phyloP scores from a whole-genome alignment of 2,329 filamentous ascomycete species.

The Helicocarpus griseus region DNA sequence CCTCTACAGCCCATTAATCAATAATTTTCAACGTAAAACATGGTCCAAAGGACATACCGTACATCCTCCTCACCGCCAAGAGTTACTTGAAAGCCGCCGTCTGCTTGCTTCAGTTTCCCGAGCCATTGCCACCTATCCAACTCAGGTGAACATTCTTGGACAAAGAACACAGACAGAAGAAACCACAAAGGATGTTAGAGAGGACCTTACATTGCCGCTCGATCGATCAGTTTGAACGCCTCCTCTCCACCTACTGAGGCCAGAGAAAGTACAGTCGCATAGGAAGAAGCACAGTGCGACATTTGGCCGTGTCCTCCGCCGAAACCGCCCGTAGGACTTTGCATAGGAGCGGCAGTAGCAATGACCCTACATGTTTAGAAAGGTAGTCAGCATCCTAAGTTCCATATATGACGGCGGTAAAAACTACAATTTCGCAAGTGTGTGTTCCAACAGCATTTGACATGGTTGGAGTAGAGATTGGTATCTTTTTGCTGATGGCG shows the following conservation, averaged over 20 bases:
- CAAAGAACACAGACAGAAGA: background rate
- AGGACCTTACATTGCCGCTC: slow-evolving; percentile 55
- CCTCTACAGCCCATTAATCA: slow-evolving; percentile 46
- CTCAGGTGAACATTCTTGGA: background rate
- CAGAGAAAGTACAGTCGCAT: slow-evolving; percentile 71
- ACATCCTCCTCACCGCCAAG: slow-evolving; percentile 87
- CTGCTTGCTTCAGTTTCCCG: slow-evolving; percentile 70
- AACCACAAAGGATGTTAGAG: background rate
- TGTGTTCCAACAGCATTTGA: no score
- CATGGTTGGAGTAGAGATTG: no score
- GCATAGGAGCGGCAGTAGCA: slow-evolving; percentile 67
- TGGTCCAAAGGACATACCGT: slow-evolving; percentile 45
- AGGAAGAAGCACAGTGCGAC: slow-evolving; percentile 81
- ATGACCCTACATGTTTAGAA: slow-evolving; percentile 42
- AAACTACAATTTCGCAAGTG: no score
- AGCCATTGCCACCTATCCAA: slow-evolving; percentile 67
- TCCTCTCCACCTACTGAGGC: slow-evolving; percentile 67
- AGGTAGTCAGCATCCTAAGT: no score
- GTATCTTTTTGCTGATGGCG: no score
- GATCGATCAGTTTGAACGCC: slow-evolving; percentile 66
- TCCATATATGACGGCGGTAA: no score
- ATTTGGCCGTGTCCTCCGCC: slow-evolving; percentile 87
- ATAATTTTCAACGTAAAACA: background rate
- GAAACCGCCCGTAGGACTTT: slow-evolving; percentile 77
- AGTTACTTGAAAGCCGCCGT: slow-evolving; percentile 84